Conservation (phyloP, 805 yeast species). For the Hagleromyces aurorensis region DNA sequence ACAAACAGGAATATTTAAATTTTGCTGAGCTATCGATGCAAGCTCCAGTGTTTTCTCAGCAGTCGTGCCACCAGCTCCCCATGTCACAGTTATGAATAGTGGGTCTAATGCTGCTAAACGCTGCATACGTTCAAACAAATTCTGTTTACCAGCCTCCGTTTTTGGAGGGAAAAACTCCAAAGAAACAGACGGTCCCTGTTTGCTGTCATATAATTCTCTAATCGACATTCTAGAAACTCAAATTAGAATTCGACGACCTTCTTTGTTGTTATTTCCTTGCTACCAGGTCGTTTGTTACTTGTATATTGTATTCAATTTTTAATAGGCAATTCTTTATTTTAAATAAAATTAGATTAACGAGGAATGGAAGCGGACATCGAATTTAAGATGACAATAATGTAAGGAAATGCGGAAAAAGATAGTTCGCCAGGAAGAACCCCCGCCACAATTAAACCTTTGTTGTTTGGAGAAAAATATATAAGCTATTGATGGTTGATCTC, state of each 20-base stretch:
- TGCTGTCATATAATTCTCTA: constrained; percentile 44
- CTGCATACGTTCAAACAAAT: constrained; percentile 75
- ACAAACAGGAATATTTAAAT: constrained; percentile 79
- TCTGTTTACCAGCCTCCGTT: constrained; percentile 80
- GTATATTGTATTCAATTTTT: too few relatives aligned
- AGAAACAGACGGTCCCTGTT: constrained; percentile 58
- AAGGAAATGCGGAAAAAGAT: too few relatives aligned
- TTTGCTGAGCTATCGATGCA: constrained; percentile 68
- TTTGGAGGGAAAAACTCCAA: constrained; percentile 97
- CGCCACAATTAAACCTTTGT: too few relatives aligned
- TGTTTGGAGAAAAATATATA: too few relatives aligned
- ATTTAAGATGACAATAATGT: too few relatives aligned
- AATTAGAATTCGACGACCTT: too few relatives aligned
- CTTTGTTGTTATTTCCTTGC: too few relatives aligned
- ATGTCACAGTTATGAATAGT: constrained; percentile 82
- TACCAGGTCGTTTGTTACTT: too few relatives aligned
- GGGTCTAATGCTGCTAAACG: constrained; percentile 89
- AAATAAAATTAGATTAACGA: too few relatives aligned
- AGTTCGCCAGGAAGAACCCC: too few relatives aligned
- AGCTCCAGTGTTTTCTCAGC: constrained; percentile 78
- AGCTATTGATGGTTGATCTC: constrained; percentile 24
- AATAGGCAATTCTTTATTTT: too few relatives aligned
- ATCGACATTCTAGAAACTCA: constrained; percentile 26
- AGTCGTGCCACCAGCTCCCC: constrained; percentile 99
- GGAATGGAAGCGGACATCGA: too few relatives aligned